Evolutionary conservation across 169 alveolate species (phyloP), one percentile per base, ranked within the genome.

Genomic region (Cryptosporidium ubiquitum): DNA sequence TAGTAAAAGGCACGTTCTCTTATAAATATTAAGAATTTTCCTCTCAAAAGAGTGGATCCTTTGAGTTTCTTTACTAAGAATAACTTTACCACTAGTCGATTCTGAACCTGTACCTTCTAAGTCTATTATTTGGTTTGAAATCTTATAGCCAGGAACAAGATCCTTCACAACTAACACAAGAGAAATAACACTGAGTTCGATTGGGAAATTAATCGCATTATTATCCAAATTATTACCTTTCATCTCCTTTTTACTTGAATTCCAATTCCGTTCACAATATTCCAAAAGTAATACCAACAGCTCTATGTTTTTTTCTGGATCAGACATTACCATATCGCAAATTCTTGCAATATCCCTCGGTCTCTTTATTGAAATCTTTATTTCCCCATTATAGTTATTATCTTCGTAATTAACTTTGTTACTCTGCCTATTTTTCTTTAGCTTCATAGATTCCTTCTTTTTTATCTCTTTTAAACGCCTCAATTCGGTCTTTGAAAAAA

Each of bases 1-100:
- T n/a, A 79, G 69, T 5, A 79, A 12, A 14, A 79, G 66, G 23
- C 89, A 79, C 20, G 89, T 79, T 61, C 66, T 79, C 69, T 79
- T 79, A 40, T 79, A 79, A 31, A 79, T 39, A 16, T 79, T 47
- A 7, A 79, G 40, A 29, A 79, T 49, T n/a, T 10, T 61, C 29
- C 74, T 79, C 37, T 79, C 89, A 42, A 60, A 61, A 1, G 52
- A 31, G 47, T 79, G 89, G 6, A 79, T 61, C 40, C 23, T 61
- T 42, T 61, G 89, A 5, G 75, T 61, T 5, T 79, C 75, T 49
- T 79, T 57, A 23, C 66, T 58, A 20, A 79, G 40, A 14, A 20
- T 60, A 7, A 79, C 89, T 58, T 58, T 58, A 37, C 57, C 68
- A 23, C 61, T 69, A 52, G 29, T 35, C 4, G 64, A 10, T 16